Percentiles rank a stretch among this genome's conserved stretches.
Evolutionary conservation across 2,329 filamentous ascomycete species (phyloP).

Genomic region (Cladophialophora psammophila): DNA sequence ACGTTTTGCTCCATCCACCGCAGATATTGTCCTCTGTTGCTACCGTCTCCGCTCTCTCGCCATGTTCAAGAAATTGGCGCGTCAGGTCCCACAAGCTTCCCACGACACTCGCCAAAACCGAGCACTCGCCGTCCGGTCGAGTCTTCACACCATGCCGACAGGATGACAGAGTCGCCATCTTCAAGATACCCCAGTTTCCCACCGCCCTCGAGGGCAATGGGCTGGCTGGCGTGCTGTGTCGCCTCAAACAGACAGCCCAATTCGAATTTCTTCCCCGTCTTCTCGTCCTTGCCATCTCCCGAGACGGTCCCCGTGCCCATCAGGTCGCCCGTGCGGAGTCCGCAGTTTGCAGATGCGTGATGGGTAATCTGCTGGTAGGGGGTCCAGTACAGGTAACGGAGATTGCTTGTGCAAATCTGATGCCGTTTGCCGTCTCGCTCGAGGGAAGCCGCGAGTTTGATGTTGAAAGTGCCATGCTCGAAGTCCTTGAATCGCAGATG

Average conservation of each 20-base stretch:
- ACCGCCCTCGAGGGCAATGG: slow-evolving; percentile 19
- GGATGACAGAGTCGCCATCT: slow-evolving; percentile 32
- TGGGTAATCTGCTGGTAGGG: slow-evolving; percentile 42
- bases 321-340: slow-evolving; percentile 40
- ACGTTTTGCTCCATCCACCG: too few species aligned
- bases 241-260: slow-evolving; percentile 35
- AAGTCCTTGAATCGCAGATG: slow-evolving; percentile 29
- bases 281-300: slow-evolving; percentile 24
- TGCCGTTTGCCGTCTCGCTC: slow-evolving; percentile 38
- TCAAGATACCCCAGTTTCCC: slow-evolving; percentile 26
- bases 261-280: slow-evolving; percentile 28
- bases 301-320: slow-evolving; percentile 43
- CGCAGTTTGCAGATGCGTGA: slow-evolving; percentile 39
- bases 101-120: slow-evolving; percentile 34
- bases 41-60: not conserved
- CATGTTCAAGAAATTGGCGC: slow-evolving; percentile 5
- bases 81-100: slow-evolving; percentile 23
- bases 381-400: slow-evolving; percentile 43
- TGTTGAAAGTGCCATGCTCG: slow-evolving; percentile 27
- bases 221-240: slow-evolving; percentile 22
- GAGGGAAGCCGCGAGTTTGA: slow-evolving; percentile 28
- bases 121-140: slow-evolving; percentile 18
- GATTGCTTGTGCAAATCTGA: slow-evolving; percentile 37
- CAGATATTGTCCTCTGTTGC: not conserved
- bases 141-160: slow-evolving; percentile 33